A percentile compares a stretch with the other conserved stretches of the same genome.
phyloP scores from a whole-genome alignment of 805 yeast genomes.

The Nakazawaea wyomingensis region DNA sequence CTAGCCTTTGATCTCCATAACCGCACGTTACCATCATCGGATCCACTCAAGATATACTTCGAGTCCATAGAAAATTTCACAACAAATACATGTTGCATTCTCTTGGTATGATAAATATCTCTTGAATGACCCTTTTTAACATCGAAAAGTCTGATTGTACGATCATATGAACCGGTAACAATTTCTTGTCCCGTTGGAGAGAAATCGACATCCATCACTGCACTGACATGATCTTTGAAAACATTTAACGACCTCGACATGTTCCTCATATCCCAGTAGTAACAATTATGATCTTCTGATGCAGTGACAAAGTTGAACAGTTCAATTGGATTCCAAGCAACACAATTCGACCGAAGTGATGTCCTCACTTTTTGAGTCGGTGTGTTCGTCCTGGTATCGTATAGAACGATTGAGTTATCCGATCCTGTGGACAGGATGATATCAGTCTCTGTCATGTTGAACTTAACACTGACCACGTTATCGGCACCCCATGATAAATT shows the following conservation, averaged over 20 bases:
- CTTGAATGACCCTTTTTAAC: conserved; percentile 84
- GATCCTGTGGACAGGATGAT: conserved; percentile 85
- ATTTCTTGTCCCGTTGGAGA: conserved; percentile 96
- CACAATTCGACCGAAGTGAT: conserved; percentile 73
- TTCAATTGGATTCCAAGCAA: conserved; percentile 98
- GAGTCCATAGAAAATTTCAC: conserved; percentile 86
- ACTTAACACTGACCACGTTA: conserved; percentile 73
- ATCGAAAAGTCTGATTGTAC: conserved; percentile 78
- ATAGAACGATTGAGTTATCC: conserved; percentile 85
- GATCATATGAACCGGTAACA: conserved; percentile 93
- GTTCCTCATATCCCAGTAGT: conserved; percentile 95
- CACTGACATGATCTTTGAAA: conserved; percentile 92
- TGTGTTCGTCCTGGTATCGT: conserved; percentile 84
- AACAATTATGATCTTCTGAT: conserved; percentile 90
- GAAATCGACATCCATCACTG: conserved; percentile 91
- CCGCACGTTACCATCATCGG: conserved; percentile 94
- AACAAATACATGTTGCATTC: conserved; percentile 93
- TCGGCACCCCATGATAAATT: conserved; percentile 96
- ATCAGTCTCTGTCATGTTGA: conserved; percentile 86
- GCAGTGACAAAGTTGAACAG: conserved; percentile 91
- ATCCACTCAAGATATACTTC: conserved; percentile 80
- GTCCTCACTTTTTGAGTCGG: conserved; percentile 91
- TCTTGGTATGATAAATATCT: conserved; percentile 91
- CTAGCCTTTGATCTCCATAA: conserved; percentile 88
- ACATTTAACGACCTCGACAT: conserved; percentile 77